phyloP scores from a whole-genome alignment of 2,329 filamentous ascomycete species.

The Ceratocystis alfenasii region DNA sequence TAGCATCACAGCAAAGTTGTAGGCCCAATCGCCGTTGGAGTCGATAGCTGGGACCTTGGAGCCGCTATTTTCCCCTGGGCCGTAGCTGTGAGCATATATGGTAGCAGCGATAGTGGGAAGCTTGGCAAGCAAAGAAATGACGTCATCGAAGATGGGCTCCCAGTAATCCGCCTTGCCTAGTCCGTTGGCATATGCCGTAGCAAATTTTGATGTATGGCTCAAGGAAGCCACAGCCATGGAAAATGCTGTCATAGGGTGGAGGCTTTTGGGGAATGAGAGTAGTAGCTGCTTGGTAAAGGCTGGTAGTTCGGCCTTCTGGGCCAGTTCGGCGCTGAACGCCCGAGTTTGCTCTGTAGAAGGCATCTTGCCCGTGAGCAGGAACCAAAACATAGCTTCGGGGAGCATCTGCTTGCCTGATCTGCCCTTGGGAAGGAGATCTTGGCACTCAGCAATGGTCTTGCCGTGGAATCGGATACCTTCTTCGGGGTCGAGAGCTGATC shows the following conservation, averaged over 20 bases:
- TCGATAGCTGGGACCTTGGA: constrained; percentile 67
- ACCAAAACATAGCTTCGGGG: constrained; percentile 99
- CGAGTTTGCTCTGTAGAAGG: constrained; percentile 74
- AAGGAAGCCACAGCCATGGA: constrained; percentile 90
- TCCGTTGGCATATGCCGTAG: constrained; percentile 81
- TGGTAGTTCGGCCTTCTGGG: constrained; percentile 73
- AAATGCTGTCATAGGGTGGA: constrained; percentile 98
- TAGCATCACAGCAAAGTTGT: constrained; percentile 96
- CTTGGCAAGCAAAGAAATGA: constrained; percentile 86
- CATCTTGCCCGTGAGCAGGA: constrained; percentile 84
- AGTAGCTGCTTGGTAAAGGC: constrained; percentile 77
- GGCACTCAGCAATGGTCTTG: constrained; percentile 95
- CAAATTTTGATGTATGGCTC: constrained; percentile 88
- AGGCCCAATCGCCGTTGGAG: constrained; percentile 83
- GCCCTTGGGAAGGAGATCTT: constrained; percentile 84
- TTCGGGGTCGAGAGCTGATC: constrained; percentile 88
- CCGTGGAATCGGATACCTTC: constrained; percentile 98
- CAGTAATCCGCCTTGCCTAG: constrained; percentile 95
- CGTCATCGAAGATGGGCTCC: constrained; percentile 96
- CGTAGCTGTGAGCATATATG: constrained; percentile 89
- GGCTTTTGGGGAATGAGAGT: constrained; percentile 73
- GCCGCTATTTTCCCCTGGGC: constrained; percentile 44
- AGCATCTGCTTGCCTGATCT: constrained; percentile 91
- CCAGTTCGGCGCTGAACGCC: constrained; percentile 70
- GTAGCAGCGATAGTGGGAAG: constrained; percentile 92